A percentile compares a stretch with the other conserved stretches of the same genome.
phyloP scores from a whole-genome alignment of 2,329 filamentous ascomycete species.

The Penicillium sp. region DNA sequence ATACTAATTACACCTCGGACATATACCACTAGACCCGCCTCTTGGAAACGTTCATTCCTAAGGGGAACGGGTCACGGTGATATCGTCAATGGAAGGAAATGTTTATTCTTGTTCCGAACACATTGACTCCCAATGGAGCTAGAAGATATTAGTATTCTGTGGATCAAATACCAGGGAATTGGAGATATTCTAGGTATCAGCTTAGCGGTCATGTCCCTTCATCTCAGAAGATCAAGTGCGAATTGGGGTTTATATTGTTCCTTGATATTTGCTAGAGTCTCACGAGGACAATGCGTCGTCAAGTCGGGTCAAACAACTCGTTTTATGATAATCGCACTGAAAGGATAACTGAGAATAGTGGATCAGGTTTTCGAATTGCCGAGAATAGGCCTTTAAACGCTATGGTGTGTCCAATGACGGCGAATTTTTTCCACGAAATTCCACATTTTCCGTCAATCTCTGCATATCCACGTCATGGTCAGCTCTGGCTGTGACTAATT shows the following conservation, averaged over 20 bases:
- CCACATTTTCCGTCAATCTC: neutral
- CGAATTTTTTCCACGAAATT: neutral
- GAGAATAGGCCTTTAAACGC: neutral
- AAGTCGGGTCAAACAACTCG: neutral
- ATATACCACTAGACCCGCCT: neutral
- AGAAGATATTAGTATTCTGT: neutral
- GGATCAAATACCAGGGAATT: neutral
- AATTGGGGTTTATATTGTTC: neutral
- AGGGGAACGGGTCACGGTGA: neutral
- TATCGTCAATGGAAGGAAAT: no score
- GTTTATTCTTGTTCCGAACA: no score
- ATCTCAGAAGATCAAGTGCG: neutral
- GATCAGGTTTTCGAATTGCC: neutral
- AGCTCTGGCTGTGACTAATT: neutral
- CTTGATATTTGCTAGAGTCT: neutral
- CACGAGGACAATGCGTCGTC: neutral
- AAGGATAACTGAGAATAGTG: neutral
- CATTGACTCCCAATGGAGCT: neutral
- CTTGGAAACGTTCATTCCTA: no score
- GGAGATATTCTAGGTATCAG: neutral
- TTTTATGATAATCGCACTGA: neutral
- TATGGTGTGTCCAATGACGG: constrained; percentile 3
- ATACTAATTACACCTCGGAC: neutral
- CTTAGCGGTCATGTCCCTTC: neutral
- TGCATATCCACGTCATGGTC: neutral